These are phyloP conservation scores for Hypoxylon sp. DNA, from an alignment of 2,329 filamentous ascomycete species.

Conservation along the genomic window DNA sequence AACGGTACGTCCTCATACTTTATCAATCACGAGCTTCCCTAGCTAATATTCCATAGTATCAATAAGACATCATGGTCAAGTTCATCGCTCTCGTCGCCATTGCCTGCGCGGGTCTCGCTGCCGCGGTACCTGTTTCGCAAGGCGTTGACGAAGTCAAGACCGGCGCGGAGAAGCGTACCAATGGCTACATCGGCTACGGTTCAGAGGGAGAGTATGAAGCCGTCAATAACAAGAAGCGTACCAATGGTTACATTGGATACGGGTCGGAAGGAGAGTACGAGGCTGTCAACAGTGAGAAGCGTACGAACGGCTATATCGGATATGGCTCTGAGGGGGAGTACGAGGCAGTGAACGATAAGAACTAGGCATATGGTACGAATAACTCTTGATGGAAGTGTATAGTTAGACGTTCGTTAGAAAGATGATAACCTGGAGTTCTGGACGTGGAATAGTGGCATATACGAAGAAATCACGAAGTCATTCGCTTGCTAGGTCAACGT, in stretches of 20 bases:
- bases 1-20: background rate
- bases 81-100: background rate
- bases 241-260: slow-evolving; percentile 1
- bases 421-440: background rate
- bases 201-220: slow-evolving; percentile 6
- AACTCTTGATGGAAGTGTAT: slow-evolving; percentile 2
- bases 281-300: slow-evolving; percentile 3
- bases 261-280: slow-evolving; percentile 9
- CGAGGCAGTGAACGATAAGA: slow-evolving; percentile 2
- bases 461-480: background rate
- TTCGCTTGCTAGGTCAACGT: background rate
- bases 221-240: slow-evolving; percentile 1
- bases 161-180: background rate
- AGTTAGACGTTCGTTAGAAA: background rate
- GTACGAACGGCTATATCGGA: slow-evolving; percentile 2
- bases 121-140: background rate
- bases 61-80: slow-evolving; percentile 7
- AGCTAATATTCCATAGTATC: background rate
- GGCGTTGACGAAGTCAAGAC: background rate
- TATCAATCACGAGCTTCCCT: background rate
- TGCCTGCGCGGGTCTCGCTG: slow-evolving; percentile 1
- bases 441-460: background rate
- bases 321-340: slow-evolving; percentile 7
- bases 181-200: slow-evolving; percentile 7
- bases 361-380: background rate